A percentile compares a stretch with the other conserved stretches of the same genome.
phyloP scores from a whole-genome alignment of 169 alveolate genomes.

The Plasmodium inui region DNA sequence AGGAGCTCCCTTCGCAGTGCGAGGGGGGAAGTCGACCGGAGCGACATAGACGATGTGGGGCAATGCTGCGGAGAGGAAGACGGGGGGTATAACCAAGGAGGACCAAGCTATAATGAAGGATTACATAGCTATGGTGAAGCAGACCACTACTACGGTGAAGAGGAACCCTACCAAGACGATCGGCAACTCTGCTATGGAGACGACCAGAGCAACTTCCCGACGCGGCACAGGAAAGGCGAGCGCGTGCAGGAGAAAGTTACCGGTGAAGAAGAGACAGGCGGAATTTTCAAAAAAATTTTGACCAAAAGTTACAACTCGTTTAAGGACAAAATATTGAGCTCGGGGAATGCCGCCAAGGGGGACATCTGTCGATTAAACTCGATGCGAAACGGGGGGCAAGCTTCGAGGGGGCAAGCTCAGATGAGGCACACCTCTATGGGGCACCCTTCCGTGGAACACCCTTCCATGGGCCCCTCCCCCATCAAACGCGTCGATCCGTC shows the following conservation, averaged over 20 bases:
- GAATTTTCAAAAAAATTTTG: constrained; percentile 45
- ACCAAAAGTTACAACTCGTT: constrained; percentile 61
- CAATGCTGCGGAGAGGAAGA: neutral
- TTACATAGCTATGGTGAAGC: neutral
- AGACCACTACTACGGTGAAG: neutral
- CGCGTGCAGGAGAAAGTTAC: neutral
- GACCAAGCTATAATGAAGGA: neutral
- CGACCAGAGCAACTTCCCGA: neutral
- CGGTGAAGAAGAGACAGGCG: neutral
- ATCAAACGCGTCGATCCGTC: neutral
- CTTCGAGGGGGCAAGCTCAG: neutral
- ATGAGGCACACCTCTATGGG: too few species aligned
- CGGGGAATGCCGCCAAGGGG: neutral
- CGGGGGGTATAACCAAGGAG: neutral
- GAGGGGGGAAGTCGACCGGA: neutral
- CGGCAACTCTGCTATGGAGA: neutral
- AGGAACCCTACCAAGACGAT: neutral
- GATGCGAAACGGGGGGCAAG: neutral
- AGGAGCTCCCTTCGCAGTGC: neutral
- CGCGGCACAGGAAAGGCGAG: neutral
- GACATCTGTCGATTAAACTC: neutral
- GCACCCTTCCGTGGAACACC: too few species aligned
- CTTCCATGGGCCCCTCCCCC: neutral
- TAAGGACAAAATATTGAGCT: constrained; percentile 33
- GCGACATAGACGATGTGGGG: neutral